Base-by-base conservation (phyloP, 352 stramenopile genomes). In the Phytophthora idaei region DNA sequence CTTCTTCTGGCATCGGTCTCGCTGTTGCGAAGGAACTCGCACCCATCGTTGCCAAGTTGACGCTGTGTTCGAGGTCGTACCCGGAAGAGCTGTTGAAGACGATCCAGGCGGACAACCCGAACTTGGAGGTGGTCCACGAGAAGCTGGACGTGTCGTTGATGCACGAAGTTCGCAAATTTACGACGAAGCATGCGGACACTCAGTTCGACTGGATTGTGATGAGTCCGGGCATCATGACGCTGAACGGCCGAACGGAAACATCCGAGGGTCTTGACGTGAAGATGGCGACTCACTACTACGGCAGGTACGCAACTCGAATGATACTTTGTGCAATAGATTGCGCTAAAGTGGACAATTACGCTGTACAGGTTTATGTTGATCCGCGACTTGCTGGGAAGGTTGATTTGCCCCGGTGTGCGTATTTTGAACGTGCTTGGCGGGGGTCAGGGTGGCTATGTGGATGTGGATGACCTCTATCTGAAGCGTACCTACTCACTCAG, bases 231-330 rank as follows among this genome's bases (percentile, higher is more conserved):
- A 61, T 74, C 21, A 62, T 65, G 54, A 63, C 48, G 14, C 3
- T 71, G 11, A 44, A 59, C 17, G 54, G 29, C 9, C 61, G 62
- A 31, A 67, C 48, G 2, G 67, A 75, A 36, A 75, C 67, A 0
- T 15, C 56, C 1, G 67, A 75, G 21, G 67, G 62, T 28, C 51
- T 75, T 0, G 67, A 71, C 29, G 41, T 66, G 5, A 61, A 67
- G 57, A 67, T 71, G 61, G 61, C 44, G 12, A 74, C 62, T 7
- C 67, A 74, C 32, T 74, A 71, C 39, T 74, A 74, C 11, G 61
- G 67, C 5, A 36, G 50, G 55, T 74, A 41, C 11, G 39, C 32
- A 5, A n/a, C 11, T n/a, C 21, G 21, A 21, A 21, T 21, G 21
- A 21, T 21, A 21, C 21, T 21, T 21, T 21, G 21, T 34, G 3